Evolutionary conservation across 164 flowering plant species (phyloP), one percentile per base, ranked within the genome.

Genomic region (Magnolia changhungtana): DNA sequence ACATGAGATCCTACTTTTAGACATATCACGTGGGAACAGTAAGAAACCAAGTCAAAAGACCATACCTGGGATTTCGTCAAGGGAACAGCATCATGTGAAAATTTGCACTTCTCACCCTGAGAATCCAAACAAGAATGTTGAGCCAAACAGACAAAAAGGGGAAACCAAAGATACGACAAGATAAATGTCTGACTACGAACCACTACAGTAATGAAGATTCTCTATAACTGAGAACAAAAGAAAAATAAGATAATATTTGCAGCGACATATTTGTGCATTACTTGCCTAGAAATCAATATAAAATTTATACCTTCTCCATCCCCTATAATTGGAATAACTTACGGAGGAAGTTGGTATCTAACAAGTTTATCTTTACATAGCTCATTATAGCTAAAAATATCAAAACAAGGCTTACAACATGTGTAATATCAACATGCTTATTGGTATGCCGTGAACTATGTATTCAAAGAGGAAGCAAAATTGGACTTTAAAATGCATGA

Each of bases 21-120:
- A 8, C n/a, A 50, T 50, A 75, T 63, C 1, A 65, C 19, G 31
- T 64, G 3, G 7, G 23, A 75, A 67, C 16, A 8, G n/a, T 8
- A 63, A 31, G 3, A 65, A 52, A 23, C 8, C 23, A 4, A 58
- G 64, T 31, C 18, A 13, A 72, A 72, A 52, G 45, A 50, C 63
- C 13, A 10, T 69, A 76, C 78, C 78, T 76, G 78, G 19, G 78
- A 70, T 45, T 76, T 76, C 37, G 78, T 76, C 67, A 76, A 59
- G 31, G 78, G 78, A 70, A 76, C 45, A 58, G 73, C 73, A 49
- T 61, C 78, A 69, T 76, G 78, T 61, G 78, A 76, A 76, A 69
- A 76, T 45, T 76, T 76, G 78, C 78, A 76, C 50, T 76, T 63
- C 19, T 76, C 73, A 69, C 74, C 78, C 78, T 76, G 74, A 2